These are phyloP conservation scores for Bothriochloa decipiens DNA, from an alignment of 176 grass and related monocot genomes.

Conservation along the genomic window DNA sequence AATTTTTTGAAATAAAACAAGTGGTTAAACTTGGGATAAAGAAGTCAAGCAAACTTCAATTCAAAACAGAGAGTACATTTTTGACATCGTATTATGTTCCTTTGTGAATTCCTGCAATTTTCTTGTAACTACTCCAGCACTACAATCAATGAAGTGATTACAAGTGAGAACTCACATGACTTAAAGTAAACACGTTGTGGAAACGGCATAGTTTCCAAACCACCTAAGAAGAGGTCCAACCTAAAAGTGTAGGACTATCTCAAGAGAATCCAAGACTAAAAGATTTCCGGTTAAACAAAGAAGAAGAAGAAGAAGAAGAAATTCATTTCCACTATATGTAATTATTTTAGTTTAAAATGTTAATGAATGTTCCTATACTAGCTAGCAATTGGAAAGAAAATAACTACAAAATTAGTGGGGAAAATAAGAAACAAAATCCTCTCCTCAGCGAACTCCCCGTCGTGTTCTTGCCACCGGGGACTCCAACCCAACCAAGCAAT, in stretches of 20 bases:
- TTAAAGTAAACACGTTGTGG: neutral
- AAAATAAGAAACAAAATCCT: neutral
- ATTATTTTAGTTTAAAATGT: constrained; percentile 26
- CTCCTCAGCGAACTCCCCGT: constrained; percentile 14
- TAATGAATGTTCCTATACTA: constrained; percentile 60
- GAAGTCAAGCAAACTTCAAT: too few relatives aligned
- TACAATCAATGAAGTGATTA: neutral
- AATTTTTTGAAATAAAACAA: too few relatives aligned
- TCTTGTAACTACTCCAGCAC: neutral
- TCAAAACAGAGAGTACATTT: too few relatives aligned
- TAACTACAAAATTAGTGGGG: constrained; percentile 16
- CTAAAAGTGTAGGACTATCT: neutral
- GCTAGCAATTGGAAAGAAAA: constrained; percentile 39
- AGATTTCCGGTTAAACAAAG: neutral
- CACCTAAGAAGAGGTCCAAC: neutral
- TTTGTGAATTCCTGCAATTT: too few relatives aligned
- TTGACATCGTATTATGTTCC: too few relatives aligned
- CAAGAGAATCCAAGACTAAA: neutral
- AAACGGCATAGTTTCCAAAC: neutral
- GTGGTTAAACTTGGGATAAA: too few relatives aligned
- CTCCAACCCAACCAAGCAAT: neutral
- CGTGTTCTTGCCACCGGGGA: neutral
- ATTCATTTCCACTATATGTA: constrained; percentile 9
- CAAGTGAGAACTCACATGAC: neutral
- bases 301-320: neutral